These are phyloP conservation scores for Cladosporium oxysporum DNA, from an alignment of 2,329 filamentous ascomycete genomes.

Conservation along the genomic window DNA sequence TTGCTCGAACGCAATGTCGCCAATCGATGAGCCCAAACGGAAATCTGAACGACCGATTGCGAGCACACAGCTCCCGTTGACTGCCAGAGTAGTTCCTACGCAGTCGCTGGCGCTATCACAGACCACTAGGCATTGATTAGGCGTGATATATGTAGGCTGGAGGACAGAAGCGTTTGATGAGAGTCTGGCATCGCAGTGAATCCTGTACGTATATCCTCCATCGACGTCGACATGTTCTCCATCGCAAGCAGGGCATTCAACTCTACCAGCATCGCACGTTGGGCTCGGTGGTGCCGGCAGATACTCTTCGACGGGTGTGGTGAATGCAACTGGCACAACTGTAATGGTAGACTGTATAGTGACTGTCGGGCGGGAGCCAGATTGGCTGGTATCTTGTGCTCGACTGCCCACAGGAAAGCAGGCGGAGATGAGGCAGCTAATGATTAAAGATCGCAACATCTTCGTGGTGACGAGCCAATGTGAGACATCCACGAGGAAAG, in stretches of 20 bases:
- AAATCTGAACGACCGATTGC: background rate
- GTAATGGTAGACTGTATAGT: background rate
- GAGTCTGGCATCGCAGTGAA: background rate
- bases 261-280: background rate
- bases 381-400: constrained; percentile 1
- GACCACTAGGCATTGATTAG: background rate
- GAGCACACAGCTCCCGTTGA: background rate
- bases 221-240: constrained; percentile 1
- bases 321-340: constrained; percentile 3
- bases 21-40: background rate
- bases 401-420: background rate
- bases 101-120: background rate
- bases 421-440: background rate
- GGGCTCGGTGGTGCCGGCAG: background rate
- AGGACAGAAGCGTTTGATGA: background rate
- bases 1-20: background rate
- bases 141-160: constrained; percentile 5
- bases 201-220: background rate
- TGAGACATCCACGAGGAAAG: background rate
- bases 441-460: background rate
- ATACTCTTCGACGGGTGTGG: background rate
- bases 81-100: background rate
- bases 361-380: background rate
- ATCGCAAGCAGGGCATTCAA: constrained; percentile 9
- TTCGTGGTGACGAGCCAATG: background rate